Base-by-base conservation (phyloP, 169 alveolate genomes). In the Babesia microti region DNA sequence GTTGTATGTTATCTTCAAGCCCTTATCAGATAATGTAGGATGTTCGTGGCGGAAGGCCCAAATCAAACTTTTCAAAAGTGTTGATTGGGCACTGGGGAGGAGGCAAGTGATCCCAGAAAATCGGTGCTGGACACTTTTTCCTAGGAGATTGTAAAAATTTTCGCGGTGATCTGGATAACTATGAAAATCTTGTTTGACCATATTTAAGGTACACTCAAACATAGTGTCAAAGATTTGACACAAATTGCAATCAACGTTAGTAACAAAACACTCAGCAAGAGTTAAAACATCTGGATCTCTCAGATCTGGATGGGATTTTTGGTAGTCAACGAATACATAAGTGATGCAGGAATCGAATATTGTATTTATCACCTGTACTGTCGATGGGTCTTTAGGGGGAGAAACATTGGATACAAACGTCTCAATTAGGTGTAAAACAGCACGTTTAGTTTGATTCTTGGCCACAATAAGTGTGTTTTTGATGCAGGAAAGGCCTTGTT, bases 11-110 rank as follows among this genome's bases (percentile, higher is more conserved):
- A 87, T 74, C 45, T 76, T 76, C 35, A 88, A 56, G 0, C 93
- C 95, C 26, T 82, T 83, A 41, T 88, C 95, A 0, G 91, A 86
- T 70, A 88, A 84, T n/a, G 87, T 55, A 11, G 95, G 95, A 46
- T 84, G 90, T 33, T 81, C 89, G 75, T 88, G 95, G 28, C 83
- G 80, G 26, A 88, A 79, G 0, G 94, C 94, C 89, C 92, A 87
- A 21, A 84, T 75, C 7, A 87, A 73, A 22, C 91, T 79, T 59
- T 80, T 87, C 34, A 87, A 81, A 32, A 70, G 79, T 4, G 84
- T 49, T 27, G 83, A 56, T 52, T 75, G 65, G 9, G 82, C 74
- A 41, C 84, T 89, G 46, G 78, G 57, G 41, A 86, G 89, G 37
- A 87, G 72, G 17, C 68, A 41, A 35, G 84, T 60, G 22, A 87